Evolutionary conservation across 2,329 filamentous ascomycete species (phyloP), one percentile per base, ranked within the genome.

Genomic region (Colletotrichum endophyticum): DNA sequence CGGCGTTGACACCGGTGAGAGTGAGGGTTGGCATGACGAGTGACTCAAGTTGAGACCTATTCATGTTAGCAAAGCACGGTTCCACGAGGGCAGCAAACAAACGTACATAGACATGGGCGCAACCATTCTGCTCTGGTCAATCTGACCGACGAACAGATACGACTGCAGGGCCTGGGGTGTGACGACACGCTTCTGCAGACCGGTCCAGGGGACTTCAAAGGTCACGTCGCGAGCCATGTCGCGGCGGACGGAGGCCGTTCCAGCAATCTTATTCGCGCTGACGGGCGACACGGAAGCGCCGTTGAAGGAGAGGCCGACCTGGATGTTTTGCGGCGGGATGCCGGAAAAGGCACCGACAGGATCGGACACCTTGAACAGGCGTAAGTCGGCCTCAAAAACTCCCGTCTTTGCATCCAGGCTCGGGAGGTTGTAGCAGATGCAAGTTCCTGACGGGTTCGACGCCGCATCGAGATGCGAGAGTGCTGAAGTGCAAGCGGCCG

Each of bases 351-450:
- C 83, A 36, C 87, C 91, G 6, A 85, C 88, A 1, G 94, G 89
- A 1, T 89, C 84, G 8, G 92, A 92, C 63, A 96, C 85, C 83
- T 93, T 92, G 85, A 92, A 97, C 76, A 97, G 87, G 70, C 95
- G 90, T 67, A 97, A 84, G 82, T 97, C 95, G 34, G 95, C 94
- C 84, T 94, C 91, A 82, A 97, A 97, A 19, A 92, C 87, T 34
- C 95, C 95, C 1, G 91, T 92, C 6, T 84, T 84, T 79, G 91
- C 91, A 85, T 96, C 90, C 73, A 95, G 89, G 53, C 91, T 91
- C 0, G 93, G 92, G 28, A 98, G 85, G 83, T 97, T 98, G 87
- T 96, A 97, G 89, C 95, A 98, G 64, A 95, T 91, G 75, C 93
- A 94, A 64, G 95, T 91, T 67, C 95, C 95, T 12, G 94, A 94